Conservation (phyloP, 129 eudicot genomes). For the Silybum marianum region DNA sequence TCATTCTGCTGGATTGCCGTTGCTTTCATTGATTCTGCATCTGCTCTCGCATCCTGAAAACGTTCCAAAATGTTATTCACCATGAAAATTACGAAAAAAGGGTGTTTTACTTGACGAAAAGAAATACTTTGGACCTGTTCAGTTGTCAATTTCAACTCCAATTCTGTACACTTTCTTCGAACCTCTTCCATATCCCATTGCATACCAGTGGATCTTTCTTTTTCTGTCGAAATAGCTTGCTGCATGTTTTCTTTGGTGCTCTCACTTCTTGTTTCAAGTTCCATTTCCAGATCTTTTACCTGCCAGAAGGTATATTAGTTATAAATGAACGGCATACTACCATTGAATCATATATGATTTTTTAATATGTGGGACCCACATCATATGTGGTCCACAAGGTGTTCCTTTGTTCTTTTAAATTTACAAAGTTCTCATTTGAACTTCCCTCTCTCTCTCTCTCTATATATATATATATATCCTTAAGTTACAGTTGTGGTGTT, state of each 20-base stretch:
- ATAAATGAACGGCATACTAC: too few relatives aligned
- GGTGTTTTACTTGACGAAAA: neutral
- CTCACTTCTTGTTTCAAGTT: slow-evolving; percentile 54
- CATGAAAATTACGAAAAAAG: neutral
- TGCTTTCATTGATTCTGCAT: slow-evolving; percentile 43
- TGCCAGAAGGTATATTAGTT: slow-evolving; percentile 19
- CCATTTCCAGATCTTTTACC: slow-evolving; percentile 64
- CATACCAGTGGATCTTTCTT: slow-evolving; percentile 47
- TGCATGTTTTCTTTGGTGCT: slow-evolving; percentile 50
- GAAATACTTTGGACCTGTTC: slow-evolving; percentile 56
- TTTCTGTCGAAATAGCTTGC: slow-evolving; percentile 45
- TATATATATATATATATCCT: neutral
- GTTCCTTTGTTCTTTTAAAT: too few relatives aligned
- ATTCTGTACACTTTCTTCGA: slow-evolving; percentile 53
- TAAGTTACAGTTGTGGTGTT: neutral
- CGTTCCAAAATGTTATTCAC: slow-evolving; percentile 4
- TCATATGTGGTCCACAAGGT: too few relatives aligned
- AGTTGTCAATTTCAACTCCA: slow-evolving; percentile 58
- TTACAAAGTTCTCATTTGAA: too few relatives aligned
- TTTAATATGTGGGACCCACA: too few relatives aligned
- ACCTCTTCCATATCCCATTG: slow-evolving; percentile 79
- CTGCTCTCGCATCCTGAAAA: slow-evolving; percentile 56
- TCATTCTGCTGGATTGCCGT: slow-evolving; percentile 54
- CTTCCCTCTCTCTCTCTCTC: too few relatives aligned
- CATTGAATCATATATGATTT: too few relatives aligned